These are phyloP conservation scores for Amylostereum areolatum DNA, from an alignment of 1,284 basidiomycete species.

Conservation along the genomic window DNA sequence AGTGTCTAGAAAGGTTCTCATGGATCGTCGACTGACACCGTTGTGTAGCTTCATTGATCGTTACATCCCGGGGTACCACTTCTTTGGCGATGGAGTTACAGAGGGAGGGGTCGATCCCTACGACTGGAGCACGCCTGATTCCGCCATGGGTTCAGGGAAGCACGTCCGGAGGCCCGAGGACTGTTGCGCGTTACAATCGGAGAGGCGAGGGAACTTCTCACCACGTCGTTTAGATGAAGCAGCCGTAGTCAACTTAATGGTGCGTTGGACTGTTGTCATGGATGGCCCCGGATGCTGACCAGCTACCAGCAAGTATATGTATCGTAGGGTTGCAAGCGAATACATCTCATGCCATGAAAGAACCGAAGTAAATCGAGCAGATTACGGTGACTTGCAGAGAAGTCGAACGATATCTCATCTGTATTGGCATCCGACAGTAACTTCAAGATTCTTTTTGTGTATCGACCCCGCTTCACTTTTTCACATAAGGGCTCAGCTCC, in stretches of 20 bases:
- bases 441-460: no score
- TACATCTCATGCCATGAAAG: no score
- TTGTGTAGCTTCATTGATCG: conserved; percentile 62
- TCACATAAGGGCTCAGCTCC: conserved; percentile 9
- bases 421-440: no score
- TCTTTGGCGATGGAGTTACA: conserved; percentile 52
- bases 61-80: conserved; percentile 83
- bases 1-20: conserved; percentile 18
- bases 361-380: no score
- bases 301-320: no score
- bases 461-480: conserved; percentile 14
- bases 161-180: background rate
- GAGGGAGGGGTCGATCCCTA: conserved; percentile 19
- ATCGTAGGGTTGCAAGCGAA: no score
- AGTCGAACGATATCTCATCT: no score
- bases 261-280: no score
- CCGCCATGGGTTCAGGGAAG: conserved; percentile 29
- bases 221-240: background rate
- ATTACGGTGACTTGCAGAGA: no score
- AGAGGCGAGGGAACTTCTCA: conserved; percentile 31
- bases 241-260: background rate
- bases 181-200: conserved; percentile 36
- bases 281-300: no score
- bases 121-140: conserved; percentile 6
- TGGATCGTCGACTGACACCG: background rate